Percentiles rank a stretch among this genome's conserved stretches.
These are phyloP conservation scores for Fagus sylvatica DNA, from an alignment of 306 rosid genomes.

Conservation along the genomic window DNA sequence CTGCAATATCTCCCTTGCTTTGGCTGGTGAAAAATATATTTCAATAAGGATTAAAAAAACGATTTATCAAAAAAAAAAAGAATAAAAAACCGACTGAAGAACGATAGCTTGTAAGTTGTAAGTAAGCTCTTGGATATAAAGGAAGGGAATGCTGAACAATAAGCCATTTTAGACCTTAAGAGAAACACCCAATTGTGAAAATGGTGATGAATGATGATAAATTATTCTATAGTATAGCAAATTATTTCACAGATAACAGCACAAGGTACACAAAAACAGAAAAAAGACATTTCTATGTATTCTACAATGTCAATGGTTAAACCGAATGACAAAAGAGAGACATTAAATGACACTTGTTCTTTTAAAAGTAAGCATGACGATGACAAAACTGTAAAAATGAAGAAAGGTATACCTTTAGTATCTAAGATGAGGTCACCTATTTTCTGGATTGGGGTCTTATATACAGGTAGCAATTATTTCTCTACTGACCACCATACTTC, in stretches of 20 bases:
- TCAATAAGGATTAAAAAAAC: constrained; percentile 33
- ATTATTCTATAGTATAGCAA: too few relatives aligned
- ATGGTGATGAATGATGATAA: too few relatives aligned
- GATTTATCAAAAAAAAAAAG: too few relatives aligned
- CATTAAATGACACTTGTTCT: background rate
- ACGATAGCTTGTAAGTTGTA: background rate
- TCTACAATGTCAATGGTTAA: background rate
- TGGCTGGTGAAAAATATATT: constrained; percentile 97
- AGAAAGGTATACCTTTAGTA: constrained; percentile 72
- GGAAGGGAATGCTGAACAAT: too few relatives aligned
- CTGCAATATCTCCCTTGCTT: constrained; percentile 77
- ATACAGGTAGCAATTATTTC: constrained; percentile 83
- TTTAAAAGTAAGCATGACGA: background rate
- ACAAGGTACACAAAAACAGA: background rate
- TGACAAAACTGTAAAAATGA: background rate
- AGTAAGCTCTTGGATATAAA: background rate
- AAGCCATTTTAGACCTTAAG: too few relatives aligned
- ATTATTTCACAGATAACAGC: background rate
- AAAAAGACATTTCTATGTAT: background rate
- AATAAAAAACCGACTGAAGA: too few relatives aligned
- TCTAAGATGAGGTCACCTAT: constrained; percentile 42
- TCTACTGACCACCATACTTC: constrained; percentile 89
- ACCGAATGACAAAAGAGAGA: background rate
- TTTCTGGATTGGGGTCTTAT: constrained; percentile 82
- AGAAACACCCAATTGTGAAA: too few relatives aligned